A percentile compares a stretch with the other conserved stretches of the same genome.
Evolutionary conservation across 2,329 filamentous ascomycete species (phyloP).

Genomic region (Diaporthe ilicicola): DNA sequence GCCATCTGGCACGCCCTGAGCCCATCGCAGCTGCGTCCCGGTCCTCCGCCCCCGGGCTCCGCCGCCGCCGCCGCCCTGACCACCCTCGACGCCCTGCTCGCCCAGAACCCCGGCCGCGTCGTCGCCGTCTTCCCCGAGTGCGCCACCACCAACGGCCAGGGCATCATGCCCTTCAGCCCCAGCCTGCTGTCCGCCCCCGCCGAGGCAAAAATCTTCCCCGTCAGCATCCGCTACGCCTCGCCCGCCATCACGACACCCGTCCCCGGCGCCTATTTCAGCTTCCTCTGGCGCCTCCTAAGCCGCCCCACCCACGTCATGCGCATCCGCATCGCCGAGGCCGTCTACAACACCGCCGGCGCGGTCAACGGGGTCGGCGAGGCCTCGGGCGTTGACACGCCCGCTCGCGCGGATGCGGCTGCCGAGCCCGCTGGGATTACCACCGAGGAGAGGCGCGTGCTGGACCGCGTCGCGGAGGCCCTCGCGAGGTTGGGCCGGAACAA

Average conservation of each 20-base stretch:
- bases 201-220: conserved; percentile 82
- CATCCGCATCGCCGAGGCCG: conserved; percentile 85
- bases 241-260: conserved; percentile 91
- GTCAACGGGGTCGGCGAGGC: conserved; percentile 43
- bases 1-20: conserved; percentile 80
- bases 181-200: conserved; percentile 74
- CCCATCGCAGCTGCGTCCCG: conserved; percentile 53
- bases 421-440: conserved; percentile 40
- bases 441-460: conserved; percentile 76
- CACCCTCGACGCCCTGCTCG: conserved; percentile 69
- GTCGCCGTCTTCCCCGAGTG: conserved; percentile 93
- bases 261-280: conserved; percentile 74
- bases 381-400: conserved; percentile 39
- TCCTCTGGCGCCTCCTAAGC: conserved; percentile 87
- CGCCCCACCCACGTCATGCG: conserved; percentile 88
- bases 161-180: conserved; percentile 84
- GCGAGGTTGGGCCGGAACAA: conserved; percentile 90
- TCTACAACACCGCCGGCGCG: conserved; percentile 60
- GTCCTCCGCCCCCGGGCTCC: conserved; percentile 52
- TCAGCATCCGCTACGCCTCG: conserved; percentile 89
- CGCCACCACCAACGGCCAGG: conserved; percentile 92
- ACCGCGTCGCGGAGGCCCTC: conserved; percentile 83
- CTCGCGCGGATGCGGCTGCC: conserved; percentile 42
- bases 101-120: conserved; percentile 75
- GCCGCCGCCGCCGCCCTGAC: conserved; percentile 60